Base-by-base conservation (phyloP, 179 eudicot species). In the Drosera spatulata region DNA sequence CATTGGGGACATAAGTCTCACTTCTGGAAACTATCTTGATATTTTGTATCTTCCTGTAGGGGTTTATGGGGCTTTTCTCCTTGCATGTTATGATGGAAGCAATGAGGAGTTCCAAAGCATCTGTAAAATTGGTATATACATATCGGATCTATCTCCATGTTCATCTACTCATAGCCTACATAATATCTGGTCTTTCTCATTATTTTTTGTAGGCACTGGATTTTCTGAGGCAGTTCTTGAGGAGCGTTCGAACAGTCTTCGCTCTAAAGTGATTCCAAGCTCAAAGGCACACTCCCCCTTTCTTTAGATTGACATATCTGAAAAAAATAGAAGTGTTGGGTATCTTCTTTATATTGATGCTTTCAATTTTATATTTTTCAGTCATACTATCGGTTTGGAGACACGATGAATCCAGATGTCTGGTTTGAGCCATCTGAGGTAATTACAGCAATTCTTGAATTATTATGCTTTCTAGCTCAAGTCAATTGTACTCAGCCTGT, bases 361-460 rank as follows among this genome's bases (percentile, higher is more conserved):
- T 67, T 13, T 49, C 48, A 44, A 50, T 37, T 40, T 10, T 52
- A 14, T 47, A 55, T n/a, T 77, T 40, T 71, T 59, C 90, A 87
- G 97, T 58, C 95, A 60, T 88, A 91, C 80, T 91, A 78, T 58
- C 81, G 91, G 12, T 85, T 65, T 69, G 82, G 84, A 56, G 95
- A 88, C 47, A 68, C 81, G 53, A 73, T 77, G 50, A 62, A 62
- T 69, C 97, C 97, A 43, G 97, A 91, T 77, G 96, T 85, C 45
- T 88, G 97, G 96, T 88, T 91, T 71, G 96, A 91, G 63, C 85
- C 96, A 39, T 55, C 79, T 53, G 87, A 91, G 95, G 97, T 91
- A 85, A 69, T 39, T 54, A 33, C 59, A 9, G 45, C 45, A 7
- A 43, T 50, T 61, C 37, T 56, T 49, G 61, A 33, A 12, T 11